Conservation (phyloP, 441 rosid species). For the Kokia cookei region DNA sequence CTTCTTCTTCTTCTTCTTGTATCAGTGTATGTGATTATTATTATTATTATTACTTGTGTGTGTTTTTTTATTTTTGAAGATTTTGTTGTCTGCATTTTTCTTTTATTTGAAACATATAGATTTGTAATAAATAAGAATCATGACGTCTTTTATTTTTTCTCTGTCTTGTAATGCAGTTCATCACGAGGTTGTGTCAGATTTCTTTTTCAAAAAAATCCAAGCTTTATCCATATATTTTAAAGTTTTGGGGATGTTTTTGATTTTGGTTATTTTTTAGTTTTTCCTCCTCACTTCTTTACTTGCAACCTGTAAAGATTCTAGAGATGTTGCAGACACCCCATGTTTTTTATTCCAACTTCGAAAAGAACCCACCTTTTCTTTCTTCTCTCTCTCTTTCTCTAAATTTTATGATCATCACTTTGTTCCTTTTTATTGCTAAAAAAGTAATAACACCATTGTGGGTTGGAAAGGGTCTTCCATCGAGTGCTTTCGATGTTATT, state of each 20-base stretch:
- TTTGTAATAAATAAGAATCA: conserved; percentile 6
- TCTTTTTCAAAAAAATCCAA: conserved; percentile 29
- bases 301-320: conserved; percentile 59
- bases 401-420: not conserved
- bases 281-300: conserved; percentile 38
- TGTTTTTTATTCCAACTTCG: conserved; percentile 13
- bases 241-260: not conserved
- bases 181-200: conserved; percentile 88
- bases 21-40: not conserved
- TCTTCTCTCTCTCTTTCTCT: conserved; percentile 5
- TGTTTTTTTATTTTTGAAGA: conserved; percentile 7
- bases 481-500: conserved; percentile 28
- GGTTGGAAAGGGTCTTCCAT: conserved; percentile 12
- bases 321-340: conserved; percentile 15
- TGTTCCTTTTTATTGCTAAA: not conserved
- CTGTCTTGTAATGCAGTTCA: conserved; percentile 67
- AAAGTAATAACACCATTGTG: not conserved
- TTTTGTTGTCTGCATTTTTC: conserved; percentile 23
- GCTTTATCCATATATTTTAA: conserved; percentile 15
- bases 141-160: conserved; percentile 31
- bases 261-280: not conserved
- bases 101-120: not conserved
- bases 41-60: not conserved
- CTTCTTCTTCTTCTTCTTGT: not conserved
- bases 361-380: conserved; percentile 7